Percentiles rank a stretch among this genome's conserved stretches.
Evolutionary conservation across 1,284 basidiomycete genomes (phyloP).

Genomic region (Boletus semigastroideus): DNA sequence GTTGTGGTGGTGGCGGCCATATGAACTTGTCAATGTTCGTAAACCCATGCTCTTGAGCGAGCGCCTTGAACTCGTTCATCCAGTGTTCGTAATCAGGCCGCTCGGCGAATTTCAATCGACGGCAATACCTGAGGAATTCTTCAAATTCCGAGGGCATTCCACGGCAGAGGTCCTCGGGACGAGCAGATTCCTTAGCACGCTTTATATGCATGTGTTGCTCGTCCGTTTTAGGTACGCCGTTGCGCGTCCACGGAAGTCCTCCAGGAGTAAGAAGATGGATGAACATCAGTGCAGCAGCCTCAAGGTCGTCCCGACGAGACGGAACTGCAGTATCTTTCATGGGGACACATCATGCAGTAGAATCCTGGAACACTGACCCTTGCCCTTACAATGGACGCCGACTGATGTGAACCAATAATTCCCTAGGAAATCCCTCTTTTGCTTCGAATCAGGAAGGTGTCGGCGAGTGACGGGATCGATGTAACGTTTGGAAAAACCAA

Average conservation of each 20-base stretch:
- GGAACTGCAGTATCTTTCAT: slow-evolving; percentile 49
- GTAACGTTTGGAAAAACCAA: slow-evolving; percentile 76
- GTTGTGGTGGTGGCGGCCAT: slow-evolving; percentile 65
- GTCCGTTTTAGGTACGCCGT: slow-evolving; percentile 69
- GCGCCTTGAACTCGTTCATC: slow-evolving; percentile 56
- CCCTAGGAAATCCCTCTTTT: slow-evolving; percentile 70
- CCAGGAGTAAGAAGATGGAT: slow-evolving; percentile 73
- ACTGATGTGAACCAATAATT: slow-evolving; percentile 80
- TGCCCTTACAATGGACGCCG: slow-evolving; percentile 70
- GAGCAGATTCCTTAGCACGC: slow-evolving; percentile 54
- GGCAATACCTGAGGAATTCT: slow-evolving; percentile 69
- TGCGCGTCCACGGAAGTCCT: slow-evolving; percentile 74
- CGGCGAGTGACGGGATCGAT: slow-evolving; percentile 59
- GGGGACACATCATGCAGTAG: slow-evolving; percentile 16
- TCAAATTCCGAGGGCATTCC: slow-evolving; percentile 70
- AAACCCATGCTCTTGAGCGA: slow-evolving; percentile 60
- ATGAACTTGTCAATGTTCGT: slow-evolving; percentile 58
- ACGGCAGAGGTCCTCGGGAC: slow-evolving; percentile 65
- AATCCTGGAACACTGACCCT: slow-evolving; percentile 45
- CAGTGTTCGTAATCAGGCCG: slow-evolving; percentile 64
- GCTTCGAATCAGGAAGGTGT: slow-evolving; percentile 67
- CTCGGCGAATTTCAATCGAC: slow-evolving; percentile 64
- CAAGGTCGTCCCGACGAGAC: slow-evolving; percentile 72
- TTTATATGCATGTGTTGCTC: slow-evolving; percentile 61
- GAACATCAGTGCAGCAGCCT: slow-evolving; percentile 72